These are phyloP conservation scores for Mollisia scopiformis DNA, from an alignment of 2,329 filamentous ascomycete species.

Conservation along the genomic window DNA sequence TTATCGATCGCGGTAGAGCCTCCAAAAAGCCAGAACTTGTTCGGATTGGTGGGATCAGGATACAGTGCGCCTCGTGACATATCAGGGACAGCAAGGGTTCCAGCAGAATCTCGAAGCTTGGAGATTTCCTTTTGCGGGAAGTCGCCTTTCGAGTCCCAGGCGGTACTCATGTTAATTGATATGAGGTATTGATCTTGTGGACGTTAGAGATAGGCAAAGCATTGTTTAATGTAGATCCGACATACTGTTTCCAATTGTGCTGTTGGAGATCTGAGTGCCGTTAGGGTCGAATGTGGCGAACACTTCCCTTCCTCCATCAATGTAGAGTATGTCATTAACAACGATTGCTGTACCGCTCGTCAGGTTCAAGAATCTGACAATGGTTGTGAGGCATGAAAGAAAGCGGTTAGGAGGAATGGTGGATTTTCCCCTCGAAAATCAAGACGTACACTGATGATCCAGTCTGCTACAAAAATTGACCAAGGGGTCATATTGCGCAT, in stretches of 20 bases:
- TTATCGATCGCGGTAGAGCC: slow-evolving; percentile 18
- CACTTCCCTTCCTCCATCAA: slow-evolving; percentile 9
- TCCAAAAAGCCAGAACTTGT: slow-evolving; percentile 20
- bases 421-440: neutral
- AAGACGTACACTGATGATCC: slow-evolving; percentile 5
- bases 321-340: slow-evolving; percentile 9
- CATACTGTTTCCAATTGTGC: slow-evolving; percentile 7
- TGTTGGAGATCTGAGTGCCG: neutral
- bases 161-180: slow-evolving; percentile 11
- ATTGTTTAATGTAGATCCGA: neutral
- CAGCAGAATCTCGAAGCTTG: slow-evolving; percentile 6
- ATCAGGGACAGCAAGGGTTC: slow-evolving; percentile 5
- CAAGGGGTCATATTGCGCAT: slow-evolving; percentile 3
- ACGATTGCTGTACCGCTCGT: neutral
- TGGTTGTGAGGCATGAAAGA: neutral
- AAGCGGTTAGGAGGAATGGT: neutral
- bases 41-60: slow-evolving; percentile 2
- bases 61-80: slow-evolving; percentile 14
- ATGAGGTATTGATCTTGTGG: slow-evolving; percentile 16
- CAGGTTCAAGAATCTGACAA: too few species aligned
- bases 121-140: slow-evolving; percentile 6
- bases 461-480: neutral
- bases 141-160: slow-evolving; percentile 17
- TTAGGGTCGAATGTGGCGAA: slow-evolving; percentile 1
- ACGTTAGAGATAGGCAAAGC: neutral